Evolutionary conservation across 2,329 filamentous ascomycete genomes (phyloP).

Genomic region (Zelopaecilomyces penicillatus): DNA sequence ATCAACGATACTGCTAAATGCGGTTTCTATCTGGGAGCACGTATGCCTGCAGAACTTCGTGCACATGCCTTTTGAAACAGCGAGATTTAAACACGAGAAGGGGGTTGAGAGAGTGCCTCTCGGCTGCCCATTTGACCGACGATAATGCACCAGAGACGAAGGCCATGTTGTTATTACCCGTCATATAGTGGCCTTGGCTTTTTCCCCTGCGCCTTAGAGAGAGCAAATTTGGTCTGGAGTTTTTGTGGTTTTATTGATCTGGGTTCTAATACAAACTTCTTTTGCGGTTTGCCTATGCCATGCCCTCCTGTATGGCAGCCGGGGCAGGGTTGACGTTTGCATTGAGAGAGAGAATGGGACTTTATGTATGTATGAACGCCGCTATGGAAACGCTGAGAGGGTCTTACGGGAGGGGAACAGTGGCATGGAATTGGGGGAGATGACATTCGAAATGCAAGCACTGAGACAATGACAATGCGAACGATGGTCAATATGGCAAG

Average conservation of each 20-base stretch:
- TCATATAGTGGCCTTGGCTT: conserved; percentile 7
- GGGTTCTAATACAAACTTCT: conserved; percentile 35
- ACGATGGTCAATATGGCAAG: background rate
- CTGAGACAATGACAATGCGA: too few relatives aligned
- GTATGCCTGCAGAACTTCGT: background rate
- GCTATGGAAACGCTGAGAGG: background rate
- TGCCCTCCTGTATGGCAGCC: conserved; percentile 5
- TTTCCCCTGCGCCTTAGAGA: conserved; percentile 19
- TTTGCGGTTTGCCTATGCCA: conserved; percentile 13
- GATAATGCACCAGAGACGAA: conserved; percentile 10
- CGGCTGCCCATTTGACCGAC: conserved; percentile 1
- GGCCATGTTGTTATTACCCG: conserved; percentile 11
- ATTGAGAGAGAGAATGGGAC: background rate
- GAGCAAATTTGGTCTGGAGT: conserved; percentile 41
- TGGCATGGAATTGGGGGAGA: background rate
- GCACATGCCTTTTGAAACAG: conserved; percentile 2
- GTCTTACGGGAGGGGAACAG: background rate
- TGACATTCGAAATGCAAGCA: too few relatives aligned
- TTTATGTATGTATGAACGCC: background rate
- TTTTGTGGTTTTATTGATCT: conserved; percentile 35
- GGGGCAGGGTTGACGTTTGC: background rate
- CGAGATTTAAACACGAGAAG: conserved; percentile 8
- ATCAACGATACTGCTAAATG: conserved; percentile 2
- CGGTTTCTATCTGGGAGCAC: background rate
- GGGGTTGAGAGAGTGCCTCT: conserved; percentile 3